phyloP scores from a whole-genome alignment of 208 protist species.

The Crithidia thermophila region DNA sequence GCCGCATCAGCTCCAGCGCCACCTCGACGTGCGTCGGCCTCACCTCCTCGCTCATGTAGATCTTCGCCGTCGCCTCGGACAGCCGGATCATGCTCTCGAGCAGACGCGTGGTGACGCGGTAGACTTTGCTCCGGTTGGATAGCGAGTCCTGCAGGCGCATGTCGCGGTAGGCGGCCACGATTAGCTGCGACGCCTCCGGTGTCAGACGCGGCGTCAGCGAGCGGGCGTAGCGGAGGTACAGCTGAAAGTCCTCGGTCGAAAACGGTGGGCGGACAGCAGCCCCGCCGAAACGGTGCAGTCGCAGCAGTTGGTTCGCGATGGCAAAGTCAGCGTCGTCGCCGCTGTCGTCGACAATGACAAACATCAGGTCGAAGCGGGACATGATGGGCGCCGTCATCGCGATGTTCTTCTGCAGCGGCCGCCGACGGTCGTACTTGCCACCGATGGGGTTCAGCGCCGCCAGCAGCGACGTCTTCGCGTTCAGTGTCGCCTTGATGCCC shows the following conservation, averaged over 20 bases:
- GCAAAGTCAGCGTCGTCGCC: slow-evolving; percentile 95
- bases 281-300: slow-evolving; percentile 91
- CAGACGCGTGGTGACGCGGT: slow-evolving; percentile 99
- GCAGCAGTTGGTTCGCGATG: slow-evolving; percentile 98
- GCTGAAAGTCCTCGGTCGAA: slow-evolving; percentile 84
- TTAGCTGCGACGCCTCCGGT: slow-evolving; percentile 81
- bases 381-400: slow-evolving; percentile 98
- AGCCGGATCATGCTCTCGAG: slow-evolving; percentile 99
- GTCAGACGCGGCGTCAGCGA: slow-evolving; percentile 92
- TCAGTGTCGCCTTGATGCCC: slow-evolving; percentile 98
- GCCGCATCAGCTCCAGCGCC: slow-evolving; percentile 89
- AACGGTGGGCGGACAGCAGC: slow-evolving; percentile 74
- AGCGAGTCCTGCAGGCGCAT: slow-evolving; percentile 94
- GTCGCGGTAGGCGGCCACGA: slow-evolving; percentile 91
- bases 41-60: slow-evolving; percentile 95
- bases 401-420: slow-evolving; percentile 94
- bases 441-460: slow-evolving; percentile 99
- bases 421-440: slow-evolving; percentile 95
- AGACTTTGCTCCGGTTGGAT: slow-evolving; percentile 90
- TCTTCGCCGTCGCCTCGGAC: slow-evolving; percentile 97
- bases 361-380: slow-evolving; percentile 99
- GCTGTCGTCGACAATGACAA: slow-evolving; percentile 98
- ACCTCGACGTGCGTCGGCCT: slow-evolving; percentile 76
- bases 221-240: slow-evolving; percentile 94
- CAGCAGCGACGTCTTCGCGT: slow-evolving; percentile 98